Conservation (phyloP, 2,329 filamentous ascomycete species). For the Colletotrichum paranaense region DNA sequence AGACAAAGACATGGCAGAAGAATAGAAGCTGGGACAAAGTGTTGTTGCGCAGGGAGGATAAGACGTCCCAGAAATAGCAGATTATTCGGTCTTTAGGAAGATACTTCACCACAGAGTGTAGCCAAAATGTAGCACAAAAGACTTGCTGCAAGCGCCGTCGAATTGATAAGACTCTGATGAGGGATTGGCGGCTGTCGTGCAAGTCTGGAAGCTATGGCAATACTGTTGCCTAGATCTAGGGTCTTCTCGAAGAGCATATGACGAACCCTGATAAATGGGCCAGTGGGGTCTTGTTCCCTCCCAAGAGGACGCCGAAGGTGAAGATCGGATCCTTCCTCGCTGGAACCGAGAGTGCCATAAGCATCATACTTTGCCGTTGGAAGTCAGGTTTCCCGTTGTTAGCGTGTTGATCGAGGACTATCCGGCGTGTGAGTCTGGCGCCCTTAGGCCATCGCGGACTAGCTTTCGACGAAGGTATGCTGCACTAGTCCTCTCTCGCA, state of each 20-base stretch:
- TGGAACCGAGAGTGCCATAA: neutral
- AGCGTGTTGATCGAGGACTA: neutral
- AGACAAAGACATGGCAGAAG: neutral
- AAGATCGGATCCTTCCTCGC: constrained; percentile 14
- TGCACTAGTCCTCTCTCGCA: constrained; percentile 5
- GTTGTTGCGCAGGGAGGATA: neutral
- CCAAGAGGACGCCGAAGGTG: neutral
- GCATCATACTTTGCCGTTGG: constrained; percentile 9
- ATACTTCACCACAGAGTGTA: neutral
- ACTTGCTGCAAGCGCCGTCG: neutral
- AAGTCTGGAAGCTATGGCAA: neutral
- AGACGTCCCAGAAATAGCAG: neutral
- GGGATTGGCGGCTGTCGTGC: neutral
- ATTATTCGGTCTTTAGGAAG: no score
- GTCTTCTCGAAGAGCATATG: neutral
- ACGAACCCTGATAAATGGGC: neutral
- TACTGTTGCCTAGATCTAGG: neutral
- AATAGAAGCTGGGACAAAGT: neutral
- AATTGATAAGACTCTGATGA: neutral
- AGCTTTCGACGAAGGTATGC: neutral
- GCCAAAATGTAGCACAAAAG: neutral
- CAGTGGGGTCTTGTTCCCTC: neutral
- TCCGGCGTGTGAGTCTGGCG: constrained; percentile 22
- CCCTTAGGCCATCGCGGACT: neutral
- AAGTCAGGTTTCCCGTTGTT: constrained; percentile 21